Evolutionary conservation across 176 grass and related monocot genomes (phyloP).

Genomic region (sorghum (Sorghum bicolor)): DNA sequence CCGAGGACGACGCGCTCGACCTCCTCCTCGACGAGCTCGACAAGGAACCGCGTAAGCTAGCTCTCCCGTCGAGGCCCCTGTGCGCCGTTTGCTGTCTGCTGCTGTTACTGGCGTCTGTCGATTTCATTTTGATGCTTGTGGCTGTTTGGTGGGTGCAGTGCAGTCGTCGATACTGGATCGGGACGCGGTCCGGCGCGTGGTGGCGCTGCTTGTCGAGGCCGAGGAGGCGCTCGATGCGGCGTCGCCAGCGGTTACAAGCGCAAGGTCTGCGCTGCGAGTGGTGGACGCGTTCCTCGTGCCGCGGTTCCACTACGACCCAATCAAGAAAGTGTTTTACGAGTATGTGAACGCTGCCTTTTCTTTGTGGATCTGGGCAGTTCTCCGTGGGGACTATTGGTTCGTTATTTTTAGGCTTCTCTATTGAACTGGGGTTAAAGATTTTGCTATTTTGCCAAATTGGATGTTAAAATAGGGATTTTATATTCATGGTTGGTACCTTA

Average conservation of each 20-base stretch:
- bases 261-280: constrained; percentile 51
- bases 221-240: constrained; percentile 53
- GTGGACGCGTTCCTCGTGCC: constrained; percentile 80
- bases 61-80: background rate
- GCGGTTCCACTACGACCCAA: constrained; percentile 74
- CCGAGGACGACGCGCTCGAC: constrained; percentile 85
- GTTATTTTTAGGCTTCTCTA: background rate
- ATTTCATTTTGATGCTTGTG: background rate
- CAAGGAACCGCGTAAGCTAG: constrained; percentile 55
- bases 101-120: background rate
- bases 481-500: background rate
- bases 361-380: constrained; percentile 31
- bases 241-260: constrained; percentile 38
- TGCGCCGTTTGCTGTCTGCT: background rate
- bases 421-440: background rate
- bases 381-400: background rate
- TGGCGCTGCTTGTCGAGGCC: constrained; percentile 62
- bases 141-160: constrained; percentile 38
- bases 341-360: constrained; percentile 36
- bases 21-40: constrained; percentile 78
- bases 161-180: constrained; percentile 75
- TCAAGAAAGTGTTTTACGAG: constrained; percentile 95
- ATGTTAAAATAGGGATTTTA: background rate
- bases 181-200: constrained; percentile 64
- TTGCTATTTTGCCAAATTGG: background rate